Evolutionary conservation across 2,329 filamentous ascomycete species (phyloP), one percentile per base, ranked within the genome.

Genomic region (Pseudogymnoascus sp.): DNA sequence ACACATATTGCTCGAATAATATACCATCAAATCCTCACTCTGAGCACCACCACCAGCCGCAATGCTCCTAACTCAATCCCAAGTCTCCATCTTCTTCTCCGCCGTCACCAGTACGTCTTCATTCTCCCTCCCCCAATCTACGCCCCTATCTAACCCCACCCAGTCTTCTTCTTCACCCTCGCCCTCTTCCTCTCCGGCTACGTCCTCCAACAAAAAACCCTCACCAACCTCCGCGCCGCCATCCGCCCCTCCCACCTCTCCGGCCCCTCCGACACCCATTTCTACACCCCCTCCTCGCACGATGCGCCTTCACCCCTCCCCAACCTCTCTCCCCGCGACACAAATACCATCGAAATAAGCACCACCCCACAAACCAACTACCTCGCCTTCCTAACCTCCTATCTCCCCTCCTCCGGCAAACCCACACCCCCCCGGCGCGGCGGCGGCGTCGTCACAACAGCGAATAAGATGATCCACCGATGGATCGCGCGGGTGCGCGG

Each of bases 171-270:
- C 26, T 96, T 91, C 76, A 96, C 92, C 2, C 75, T 87, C 38
- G 84, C 92, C 4, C 85, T 97, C 26, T 97, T 97, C 75, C 81
- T 96, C 33, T 91, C 90, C 61, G 93, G 93, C 70, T 96, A 96
- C 74, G 84, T 87, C 2, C 82, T 96, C 61, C 93, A 97, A 72
- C 93, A 97, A 75, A 86, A 91, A 70, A 95, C 91, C 0, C 84
- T 96, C 4, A 84, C 83, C 66, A 88, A 88, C 69, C 82, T 97
- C 33, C 89, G 93, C 70, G 79, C 81, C 63, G 89, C 89, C 16
- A 88, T 96, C 70, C 66, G 74, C 79, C 71, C 77, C 72, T 7
- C 77, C 79, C 5, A 59, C 8, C 24, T 26, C 0, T 84, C 96
- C 4, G 84, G 83, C 65, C 88, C 88, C 69, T 82, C 96, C 31